A percentile compares a stretch with the other conserved stretches of the same genome.
Conservation (phyloP, 2,329 filamentous ascomycete species). For the Fusarium equiseti region DNA sequence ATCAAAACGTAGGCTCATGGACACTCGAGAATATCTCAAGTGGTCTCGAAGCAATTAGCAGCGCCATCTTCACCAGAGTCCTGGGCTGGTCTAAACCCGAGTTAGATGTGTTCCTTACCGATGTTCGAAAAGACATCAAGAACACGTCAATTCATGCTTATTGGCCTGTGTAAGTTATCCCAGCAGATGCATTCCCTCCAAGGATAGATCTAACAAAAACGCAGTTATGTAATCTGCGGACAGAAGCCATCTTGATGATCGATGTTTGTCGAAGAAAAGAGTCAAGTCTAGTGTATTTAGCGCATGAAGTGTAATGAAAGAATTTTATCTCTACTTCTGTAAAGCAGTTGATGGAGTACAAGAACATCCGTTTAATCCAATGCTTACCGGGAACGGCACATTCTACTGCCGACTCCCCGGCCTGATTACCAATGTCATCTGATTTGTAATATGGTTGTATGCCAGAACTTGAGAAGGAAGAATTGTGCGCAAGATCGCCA, state of each 20-base stretch:
- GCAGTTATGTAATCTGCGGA: conserved; percentile 16
- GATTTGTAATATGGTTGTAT: not conserved
- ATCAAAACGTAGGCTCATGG: conserved; percentile 17
- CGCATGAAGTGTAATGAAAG: not conserved
- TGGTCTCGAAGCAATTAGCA: conserved; percentile 44
- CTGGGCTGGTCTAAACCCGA: conserved; percentile 45
- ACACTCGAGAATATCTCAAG: conserved; percentile 36
- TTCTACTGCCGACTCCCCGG: not conserved
- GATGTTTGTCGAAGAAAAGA: not conserved
- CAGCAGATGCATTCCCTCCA: not conserved
- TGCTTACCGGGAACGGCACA: not conserved
- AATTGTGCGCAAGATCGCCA: not conserved
- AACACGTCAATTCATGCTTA: conserved; percentile 48
- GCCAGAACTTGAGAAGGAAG: not conserved
- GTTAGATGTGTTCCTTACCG: conserved; percentile 42
- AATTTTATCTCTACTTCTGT: not conserved
- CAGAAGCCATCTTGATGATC: not conserved
- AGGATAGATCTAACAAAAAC: not conserved
- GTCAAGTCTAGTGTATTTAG: not conserved
- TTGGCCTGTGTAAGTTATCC: conserved; percentile 39
- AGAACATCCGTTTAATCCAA: not conserved
- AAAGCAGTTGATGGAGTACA: not conserved
- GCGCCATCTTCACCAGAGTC: conserved; percentile 46
- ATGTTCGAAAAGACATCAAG: conserved; percentile 44
- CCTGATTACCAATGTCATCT: not conserved